Evolutionary conservation across 1,139 yeast species (phyloP).

Genomic region (Pichia sp.): DNA sequence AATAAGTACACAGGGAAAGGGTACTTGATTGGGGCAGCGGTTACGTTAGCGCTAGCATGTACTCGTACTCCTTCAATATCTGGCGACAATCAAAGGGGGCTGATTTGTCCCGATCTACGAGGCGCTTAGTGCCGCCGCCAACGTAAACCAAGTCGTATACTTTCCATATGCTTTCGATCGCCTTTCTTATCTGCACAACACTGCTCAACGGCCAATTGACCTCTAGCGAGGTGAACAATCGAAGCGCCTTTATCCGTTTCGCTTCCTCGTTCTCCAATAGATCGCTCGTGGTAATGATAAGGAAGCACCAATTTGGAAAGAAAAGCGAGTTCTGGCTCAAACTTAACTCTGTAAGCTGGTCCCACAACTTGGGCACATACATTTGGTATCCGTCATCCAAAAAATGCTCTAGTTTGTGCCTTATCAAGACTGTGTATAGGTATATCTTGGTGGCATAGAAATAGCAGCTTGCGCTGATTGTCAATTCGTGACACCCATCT

Average conservation of each 20-base stretch:
- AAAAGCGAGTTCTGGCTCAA: conserved; percentile 9
- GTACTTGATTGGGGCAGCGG: too few species aligned
- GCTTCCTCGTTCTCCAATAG: conserved; percentile 14
- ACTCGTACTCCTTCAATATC: conserved; percentile 24
- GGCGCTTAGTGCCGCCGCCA: background rate
- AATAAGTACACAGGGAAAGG: too few species aligned
- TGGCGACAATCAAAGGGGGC: conserved; percentile 28
- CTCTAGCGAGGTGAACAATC: conserved; percentile 24
- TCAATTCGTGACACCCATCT: conserved; percentile 14
- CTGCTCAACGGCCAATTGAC: conserved; percentile 30
- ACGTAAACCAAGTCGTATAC: conserved; percentile 20
- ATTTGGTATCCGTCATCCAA: conserved; percentile 10
- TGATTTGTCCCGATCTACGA: background rate
- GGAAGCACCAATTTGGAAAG: conserved; percentile 33
- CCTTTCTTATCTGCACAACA: conserved; percentile 22
- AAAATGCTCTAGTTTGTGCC: conserved; percentile 1
- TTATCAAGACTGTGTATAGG: conserved; percentile 5
- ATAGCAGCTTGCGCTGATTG: conserved; percentile 11
- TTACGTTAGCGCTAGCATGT: conserved; percentile 18
- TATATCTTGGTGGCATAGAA: conserved; percentile 8
- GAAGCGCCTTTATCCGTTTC: conserved; percentile 21
- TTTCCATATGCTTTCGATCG: conserved; percentile 32
- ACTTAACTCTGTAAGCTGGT: conserved; percentile 4
- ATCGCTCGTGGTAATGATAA: conserved; percentile 26
- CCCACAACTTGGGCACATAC: conserved; percentile 8